Evolutionary conservation across 495 filamentous ascomycete genomes (phyloP).

Genomic region (Thozetella sp.): DNA sequence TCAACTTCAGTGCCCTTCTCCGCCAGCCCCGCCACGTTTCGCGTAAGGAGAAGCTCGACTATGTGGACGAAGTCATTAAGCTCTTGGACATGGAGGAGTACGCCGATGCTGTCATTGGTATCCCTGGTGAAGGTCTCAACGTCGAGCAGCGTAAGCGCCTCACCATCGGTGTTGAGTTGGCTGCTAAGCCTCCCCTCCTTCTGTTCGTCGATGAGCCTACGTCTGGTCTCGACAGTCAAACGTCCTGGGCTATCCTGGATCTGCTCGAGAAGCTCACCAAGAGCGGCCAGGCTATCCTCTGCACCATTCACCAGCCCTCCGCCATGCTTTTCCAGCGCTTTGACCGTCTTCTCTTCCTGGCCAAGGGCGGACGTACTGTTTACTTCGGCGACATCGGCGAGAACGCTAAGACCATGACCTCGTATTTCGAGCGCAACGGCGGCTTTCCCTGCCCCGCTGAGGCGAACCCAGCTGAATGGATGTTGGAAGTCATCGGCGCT

Average conservation of each 20-base stretch:
- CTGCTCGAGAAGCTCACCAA: constrained; percentile 81
- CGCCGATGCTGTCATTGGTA: constrained; percentile 84
- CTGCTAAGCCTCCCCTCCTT: constrained; percentile 85
- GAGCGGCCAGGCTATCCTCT: constrained; percentile 84
- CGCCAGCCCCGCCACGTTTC: constrained; percentile 76
- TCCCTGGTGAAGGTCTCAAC: constrained; percentile 87
- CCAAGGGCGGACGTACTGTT: constrained; percentile 78
- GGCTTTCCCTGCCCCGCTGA: constrained; percentile 70
- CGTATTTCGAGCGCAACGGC: constrained; percentile 83
- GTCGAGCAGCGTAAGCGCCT: constrained; percentile 89
- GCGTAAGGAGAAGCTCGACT: constrained; percentile 75
- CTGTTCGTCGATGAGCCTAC: constrained; percentile 93
- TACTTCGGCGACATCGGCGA: constrained; percentile 91
- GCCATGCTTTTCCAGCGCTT: constrained; percentile 91
- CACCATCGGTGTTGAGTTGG: constrained; percentile 91
- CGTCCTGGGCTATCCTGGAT: constrained; percentile 80
- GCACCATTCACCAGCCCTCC: constrained; percentile 92
- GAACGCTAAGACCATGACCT: constrained; percentile 70
- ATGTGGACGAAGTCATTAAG: constrained; percentile 90
- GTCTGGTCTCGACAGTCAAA: constrained; percentile 83
- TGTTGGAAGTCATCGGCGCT: constrained; percentile 91
- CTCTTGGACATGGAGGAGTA: constrained; percentile 87
- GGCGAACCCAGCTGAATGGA: constrained; percentile 95
- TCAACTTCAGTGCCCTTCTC: constrained; percentile 81
- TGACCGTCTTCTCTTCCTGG: constrained; percentile 83